Percentiles rank a stretch among this genome's conserved stretches.
These are phyloP conservation scores for Micractinium conductrix DNA, from an alignment of 139 green algal genomes.

Conservation along the genomic window DNA sequence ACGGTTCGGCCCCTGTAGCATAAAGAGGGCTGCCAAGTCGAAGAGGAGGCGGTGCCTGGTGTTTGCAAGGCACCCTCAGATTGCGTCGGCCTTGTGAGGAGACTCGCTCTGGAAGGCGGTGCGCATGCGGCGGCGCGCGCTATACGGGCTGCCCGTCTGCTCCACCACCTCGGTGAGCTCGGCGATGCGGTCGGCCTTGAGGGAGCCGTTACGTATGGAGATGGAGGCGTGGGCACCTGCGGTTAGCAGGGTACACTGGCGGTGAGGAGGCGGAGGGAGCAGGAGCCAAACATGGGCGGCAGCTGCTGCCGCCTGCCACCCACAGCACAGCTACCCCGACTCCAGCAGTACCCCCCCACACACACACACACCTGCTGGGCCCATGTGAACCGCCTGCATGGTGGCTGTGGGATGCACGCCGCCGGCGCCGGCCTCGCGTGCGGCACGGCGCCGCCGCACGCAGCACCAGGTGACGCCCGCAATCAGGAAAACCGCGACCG, in stretches of 20 bases:
- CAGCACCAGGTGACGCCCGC: not conserved
- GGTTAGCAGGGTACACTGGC: not conserved
- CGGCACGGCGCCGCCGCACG: not conserved
- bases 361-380: not conserved
- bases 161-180: slow-evolving; percentile 26
- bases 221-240: slow-evolving; percentile 6
- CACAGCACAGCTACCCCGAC: not conserved
- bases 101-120: slow-evolving; percentile 7
- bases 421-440: not conserved
- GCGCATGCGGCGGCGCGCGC: slow-evolving; percentile 12
- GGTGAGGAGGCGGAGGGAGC: not conserved
- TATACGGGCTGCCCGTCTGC: slow-evolving; percentile 30
- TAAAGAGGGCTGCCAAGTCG: not conserved
- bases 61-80: not conserved
- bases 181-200: no score
- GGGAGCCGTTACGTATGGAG: no score
- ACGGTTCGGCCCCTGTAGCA: no score
- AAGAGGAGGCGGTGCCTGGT: not conserved
- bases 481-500: not conserved
- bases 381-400: slow-evolving; percentile 4
- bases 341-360: not conserved
- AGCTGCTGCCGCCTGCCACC: not conserved
- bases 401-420: not conserved
- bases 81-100: not conserved
- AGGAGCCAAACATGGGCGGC: not conserved